Base-by-base conservation (phyloP, 305 asterid genomes). In the Fraxinus xanthoxyloides region DNA sequence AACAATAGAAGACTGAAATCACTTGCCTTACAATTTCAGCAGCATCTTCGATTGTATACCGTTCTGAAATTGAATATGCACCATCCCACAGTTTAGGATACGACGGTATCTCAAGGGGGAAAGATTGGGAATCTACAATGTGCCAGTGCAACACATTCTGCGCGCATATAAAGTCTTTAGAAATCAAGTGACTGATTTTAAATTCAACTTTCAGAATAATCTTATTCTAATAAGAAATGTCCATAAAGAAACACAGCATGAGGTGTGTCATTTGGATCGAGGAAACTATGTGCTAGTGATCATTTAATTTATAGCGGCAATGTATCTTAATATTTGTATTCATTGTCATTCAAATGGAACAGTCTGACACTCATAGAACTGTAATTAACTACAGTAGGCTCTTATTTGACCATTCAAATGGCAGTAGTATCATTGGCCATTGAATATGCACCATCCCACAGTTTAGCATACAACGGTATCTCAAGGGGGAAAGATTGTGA, bases 111-210 rank as follows among this genome's bases (percentile, higher is more conserved):
- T 96, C 97, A 12, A 96, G 95, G 7, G 99, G 99, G 86, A 96
- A 96, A n/a, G 99, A 96, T 80, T 96, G 97, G 24, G 95, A 84
- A 74, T 96, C 99, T 69, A 96, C 98, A 67, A 96, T 96, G 84
- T 96, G 99, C 99, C 99, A 96, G 80, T 96, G 99, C 86, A 96
- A 87, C 90, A 96, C 99, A 81, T 96, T 96, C 99, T 96, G 93
- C 79, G 65, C 67, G 5, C 23, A 26, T 72, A 34, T 10, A 40
- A 82, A 48, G 31, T 17, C 80, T 17, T 13, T 54, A 75, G 4
- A 30, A 26, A 51, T 73, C 34, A 5, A 54, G 30, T 78, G 9
- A 76, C 78, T 48, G 56, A 19, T 30, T 35, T 32, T 59, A 59
- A 59, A 21, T 59, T 19, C 30, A 59, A 51, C 63, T 17, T n/a